Percentiles rank a stretch among this genome's conserved stretches.
These are phyloP conservation scores for Teratosphaeria gauchensis DNA, from an alignment of 2,329 filamentous ascomycete species.

Conservation along the genomic window DNA sequence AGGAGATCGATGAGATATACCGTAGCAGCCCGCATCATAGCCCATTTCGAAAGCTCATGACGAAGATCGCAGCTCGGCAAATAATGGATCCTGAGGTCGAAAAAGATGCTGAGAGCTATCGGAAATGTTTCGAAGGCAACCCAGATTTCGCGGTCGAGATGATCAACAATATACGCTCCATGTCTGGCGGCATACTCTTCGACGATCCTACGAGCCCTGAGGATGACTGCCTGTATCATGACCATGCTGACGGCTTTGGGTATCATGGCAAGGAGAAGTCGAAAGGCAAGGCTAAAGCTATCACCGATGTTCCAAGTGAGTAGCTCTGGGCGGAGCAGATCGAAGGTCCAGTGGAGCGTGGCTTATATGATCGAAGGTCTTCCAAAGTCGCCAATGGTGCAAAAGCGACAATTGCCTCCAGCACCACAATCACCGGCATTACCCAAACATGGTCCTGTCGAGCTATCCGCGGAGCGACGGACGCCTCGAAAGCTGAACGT, in stretches of 20 bases:
- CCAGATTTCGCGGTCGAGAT: constrained; percentile 46
- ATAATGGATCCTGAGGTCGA: constrained; percentile 47
- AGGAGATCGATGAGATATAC: constrained; percentile 47
- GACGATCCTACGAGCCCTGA: constrained; percentile 39
- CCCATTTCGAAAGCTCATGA: constrained; percentile 42
- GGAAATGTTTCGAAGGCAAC: constrained; percentile 39
- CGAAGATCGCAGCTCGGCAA: constrained; percentile 46
- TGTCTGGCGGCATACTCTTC: constrained; percentile 42
- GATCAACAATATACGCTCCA: constrained; percentile 41
- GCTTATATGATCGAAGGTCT: constrained; percentile 14
- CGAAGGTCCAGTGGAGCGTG: not conserved
- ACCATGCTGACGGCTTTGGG: constrained; percentile 34
- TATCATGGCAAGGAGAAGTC: constrained; percentile 1
- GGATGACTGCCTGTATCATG: constrained; percentile 41
- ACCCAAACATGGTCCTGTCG: constrained; percentile 3
- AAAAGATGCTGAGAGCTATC: constrained; percentile 41
- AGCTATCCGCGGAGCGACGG: constrained; percentile 12
- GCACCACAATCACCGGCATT: not conserved
- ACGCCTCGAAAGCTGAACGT: constrained; percentile 16
- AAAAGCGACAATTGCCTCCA: not conserved
- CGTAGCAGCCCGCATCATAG: constrained; percentile 34
- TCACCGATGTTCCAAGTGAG: not conserved
- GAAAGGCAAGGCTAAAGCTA: not conserved
- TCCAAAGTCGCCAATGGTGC: constrained; percentile 1
- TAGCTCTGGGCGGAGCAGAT: not conserved